Evolutionary conservation across 345 rosid species (phyloP).

Genomic region (Limnanthes douglasii): DNA sequence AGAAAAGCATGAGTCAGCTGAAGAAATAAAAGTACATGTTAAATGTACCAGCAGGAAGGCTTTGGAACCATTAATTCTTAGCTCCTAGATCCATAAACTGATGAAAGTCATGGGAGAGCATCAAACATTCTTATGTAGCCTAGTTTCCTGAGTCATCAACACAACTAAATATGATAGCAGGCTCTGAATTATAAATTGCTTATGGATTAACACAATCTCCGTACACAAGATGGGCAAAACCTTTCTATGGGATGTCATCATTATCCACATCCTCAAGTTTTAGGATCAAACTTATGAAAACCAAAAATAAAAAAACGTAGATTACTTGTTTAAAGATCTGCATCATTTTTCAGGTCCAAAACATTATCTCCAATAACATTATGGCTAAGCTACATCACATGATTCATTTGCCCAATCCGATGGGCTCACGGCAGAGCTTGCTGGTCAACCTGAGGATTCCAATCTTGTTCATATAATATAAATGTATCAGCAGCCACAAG

Average conservation of each 20-base stretch:
- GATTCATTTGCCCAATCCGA: slow-evolving; percentile 82
- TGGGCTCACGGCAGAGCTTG: slow-evolving; percentile 92
- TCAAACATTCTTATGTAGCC: slow-evolving; percentile 85
- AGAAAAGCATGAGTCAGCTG: no score
- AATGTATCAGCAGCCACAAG: slow-evolving; percentile 92
- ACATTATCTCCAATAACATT: slow-evolving; percentile 47
- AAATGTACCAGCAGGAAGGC: no score
- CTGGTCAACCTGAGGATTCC: slow-evolving; percentile 95
- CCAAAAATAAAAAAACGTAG: slow-evolving; percentile 60
- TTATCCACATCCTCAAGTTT: slow-evolving; percentile 39
- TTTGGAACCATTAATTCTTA: no score
- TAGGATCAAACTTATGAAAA: slow-evolving; percentile 54
- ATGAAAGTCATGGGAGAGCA: slow-evolving; percentile 51
- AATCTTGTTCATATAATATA: slow-evolving; percentile 86
- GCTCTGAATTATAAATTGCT: slow-evolving; percentile 41
- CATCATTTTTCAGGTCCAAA: slow-evolving; percentile 26
- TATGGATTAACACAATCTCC: slow-evolving; percentile 79
- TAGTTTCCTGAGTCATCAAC: slow-evolving; percentile 80
- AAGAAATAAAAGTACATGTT: no score
- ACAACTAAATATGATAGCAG: slow-evolving; percentile 68
- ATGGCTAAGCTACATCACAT: slow-evolving; percentile 68
- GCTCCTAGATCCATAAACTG: no score
- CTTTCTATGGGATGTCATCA: slow-evolving; percentile 34
- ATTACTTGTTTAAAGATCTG: slow-evolving; percentile 36
- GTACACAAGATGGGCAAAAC: slow-evolving; percentile 52